A percentile compares a stretch with the other conserved stretches of the same genome.
Conservation (phyloP, 345 rosid species). For the Cardamine chenopodiifolia region DNA sequence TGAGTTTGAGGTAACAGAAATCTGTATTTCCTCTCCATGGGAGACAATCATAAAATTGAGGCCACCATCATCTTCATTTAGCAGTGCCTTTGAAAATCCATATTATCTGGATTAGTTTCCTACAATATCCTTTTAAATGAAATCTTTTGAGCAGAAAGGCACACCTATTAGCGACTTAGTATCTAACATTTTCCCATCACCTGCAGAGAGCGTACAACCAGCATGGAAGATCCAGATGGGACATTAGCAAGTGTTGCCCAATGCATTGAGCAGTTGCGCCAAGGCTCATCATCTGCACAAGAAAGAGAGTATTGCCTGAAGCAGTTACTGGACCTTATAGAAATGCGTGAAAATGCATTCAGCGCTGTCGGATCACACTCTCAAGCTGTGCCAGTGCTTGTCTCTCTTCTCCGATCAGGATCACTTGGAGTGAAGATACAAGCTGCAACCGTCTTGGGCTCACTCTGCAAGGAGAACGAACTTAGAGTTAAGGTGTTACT, state of each 20-base stretch:
- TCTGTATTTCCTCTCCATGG: slow-evolving; percentile 7
- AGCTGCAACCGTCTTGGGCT: slow-evolving; percentile 93
- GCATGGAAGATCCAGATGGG: slow-evolving; percentile 99
- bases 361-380: slow-evolving; percentile 99
- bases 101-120: slow-evolving; percentile 12
- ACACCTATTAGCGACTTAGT: background rate
- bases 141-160: too few species aligned
- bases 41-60: slow-evolving; percentile 14
- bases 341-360: slow-evolving; percentile 92
- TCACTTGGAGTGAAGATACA: slow-evolving; percentile 91
- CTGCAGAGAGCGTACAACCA: slow-evolving; percentile 82
- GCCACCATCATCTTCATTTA: slow-evolving; percentile 9
- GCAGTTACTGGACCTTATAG: slow-evolving; percentile 92
- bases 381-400: slow-evolving; percentile 99
- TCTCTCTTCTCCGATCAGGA: slow-evolving; percentile 98
- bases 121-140: background rate
- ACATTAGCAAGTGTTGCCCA: slow-evolving; percentile 99
- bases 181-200: slow-evolving; percentile 38
- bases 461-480: slow-evolving; percentile 98
- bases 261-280: slow-evolving; percentile 96
- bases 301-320: slow-evolving; percentile 87
- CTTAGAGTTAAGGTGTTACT: slow-evolving; percentile 94
- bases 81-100: background rate
- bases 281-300: slow-evolving; percentile 80
- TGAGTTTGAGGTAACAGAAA: slow-evolving; percentile 70